A percentile compares a stretch with the other conserved stretches of the same genome.
These are phyloP conservation scores for Colletotrichum scovillei DNA, from an alignment of 2,329 filamentous ascomycete genomes.

Conservation along the genomic window DNA sequence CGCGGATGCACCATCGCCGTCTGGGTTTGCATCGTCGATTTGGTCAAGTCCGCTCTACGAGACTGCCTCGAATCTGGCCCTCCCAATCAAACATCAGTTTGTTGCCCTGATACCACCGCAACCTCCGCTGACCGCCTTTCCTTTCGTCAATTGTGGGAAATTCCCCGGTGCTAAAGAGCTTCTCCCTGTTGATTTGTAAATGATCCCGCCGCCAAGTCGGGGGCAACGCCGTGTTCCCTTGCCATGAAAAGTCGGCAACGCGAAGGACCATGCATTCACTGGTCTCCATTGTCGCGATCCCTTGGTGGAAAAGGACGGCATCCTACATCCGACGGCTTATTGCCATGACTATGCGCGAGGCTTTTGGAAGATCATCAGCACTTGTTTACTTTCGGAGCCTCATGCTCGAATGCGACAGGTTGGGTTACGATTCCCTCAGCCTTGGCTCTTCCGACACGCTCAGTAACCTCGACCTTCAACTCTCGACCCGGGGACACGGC, in stretches of 20 bases:
- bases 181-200: background rate
- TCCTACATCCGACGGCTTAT: background rate
- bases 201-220: background rate
- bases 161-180: background rate
- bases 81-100: background rate
- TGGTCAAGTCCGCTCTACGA: conserved; percentile 4
- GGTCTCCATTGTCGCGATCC: background rate
- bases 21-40: background rate
- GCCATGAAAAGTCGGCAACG: background rate
- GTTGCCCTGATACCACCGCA: background rate
- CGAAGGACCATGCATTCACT: background rate
- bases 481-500: background rate
- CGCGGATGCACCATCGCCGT: conserved; percentile 7
- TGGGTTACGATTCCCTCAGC: conserved; percentile 20
- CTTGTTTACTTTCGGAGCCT: background rate
- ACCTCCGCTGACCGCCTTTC: conserved; percentile 5
- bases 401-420: conserved; percentile 20
- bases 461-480: background rate
- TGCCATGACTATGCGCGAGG: background rate
- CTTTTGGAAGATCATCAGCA: background rate
- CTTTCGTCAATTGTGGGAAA: background rate
- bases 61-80: conserved; percentile 8
- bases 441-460: conserved; percentile 8
- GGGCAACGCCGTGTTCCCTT: background rate
- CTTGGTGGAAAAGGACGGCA: background rate